phyloP scores from a whole-genome alignment of 192 early-diverging fungal genomes.

The Linnemannia elongata region DNA sequence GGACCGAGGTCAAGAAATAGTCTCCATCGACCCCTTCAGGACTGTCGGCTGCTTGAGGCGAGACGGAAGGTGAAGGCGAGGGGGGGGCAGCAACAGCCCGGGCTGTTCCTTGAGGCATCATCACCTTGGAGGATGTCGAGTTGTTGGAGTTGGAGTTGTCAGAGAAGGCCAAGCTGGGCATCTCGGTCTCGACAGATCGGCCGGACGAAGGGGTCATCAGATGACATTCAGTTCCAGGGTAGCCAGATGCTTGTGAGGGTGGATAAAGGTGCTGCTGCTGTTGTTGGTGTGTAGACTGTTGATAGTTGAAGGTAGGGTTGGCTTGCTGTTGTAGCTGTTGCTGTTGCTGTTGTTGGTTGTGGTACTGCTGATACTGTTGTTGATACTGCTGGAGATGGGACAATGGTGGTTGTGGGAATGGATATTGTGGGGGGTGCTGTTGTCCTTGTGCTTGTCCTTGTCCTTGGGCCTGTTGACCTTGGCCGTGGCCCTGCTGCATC shows the following conservation, averaged over 20 bases:
- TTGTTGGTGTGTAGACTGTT: conserved; percentile 24
- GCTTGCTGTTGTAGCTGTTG: conserved; percentile 10
- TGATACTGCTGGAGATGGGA: conserved; percentile 6
- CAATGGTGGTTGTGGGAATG: conserved; percentile 16
- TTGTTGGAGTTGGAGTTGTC: conserved; percentile 22
- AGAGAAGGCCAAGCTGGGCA: conserved; percentile 46
- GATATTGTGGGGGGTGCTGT: background rate
- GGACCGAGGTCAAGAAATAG: conserved; percentile 41
- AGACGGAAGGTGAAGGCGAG: conserved; percentile 28
- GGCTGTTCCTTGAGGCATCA: background rate
- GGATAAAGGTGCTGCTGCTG: conserved; percentile 17
- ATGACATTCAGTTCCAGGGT: conserved; percentile 12
- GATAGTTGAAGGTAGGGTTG: background rate
- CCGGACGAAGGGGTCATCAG: conserved; percentile 32
- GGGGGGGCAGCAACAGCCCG: conserved; percentile 6
- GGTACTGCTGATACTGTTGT: background rate
- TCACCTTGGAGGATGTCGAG: conserved; percentile 18
- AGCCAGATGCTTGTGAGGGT: background rate
- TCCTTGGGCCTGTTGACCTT: background rate
- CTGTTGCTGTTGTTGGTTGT: conserved; percentile 7
- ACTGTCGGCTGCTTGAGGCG: conserved; percentile 13
- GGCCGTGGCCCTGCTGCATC: background rate
- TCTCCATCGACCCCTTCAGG: conserved; percentile 12
- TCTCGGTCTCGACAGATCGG: conserved; percentile 34
- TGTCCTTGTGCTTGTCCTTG: background rate